These are phyloP conservation scores for Hura crepitans DNA, from an alignment of 441 rosid species.

Conservation along the genomic window DNA sequence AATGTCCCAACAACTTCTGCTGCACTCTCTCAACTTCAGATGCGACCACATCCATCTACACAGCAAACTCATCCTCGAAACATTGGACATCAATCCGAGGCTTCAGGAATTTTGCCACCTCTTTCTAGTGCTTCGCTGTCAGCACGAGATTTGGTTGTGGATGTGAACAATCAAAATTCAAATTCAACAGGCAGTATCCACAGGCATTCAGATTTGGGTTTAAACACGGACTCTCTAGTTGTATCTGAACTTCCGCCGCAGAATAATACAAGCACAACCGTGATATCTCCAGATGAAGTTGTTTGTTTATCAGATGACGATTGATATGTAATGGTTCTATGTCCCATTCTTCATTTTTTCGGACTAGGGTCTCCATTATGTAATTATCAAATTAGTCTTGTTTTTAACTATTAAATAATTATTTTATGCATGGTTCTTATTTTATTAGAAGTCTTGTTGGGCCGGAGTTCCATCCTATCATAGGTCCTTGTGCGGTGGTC, in stretches of 20 bases:
- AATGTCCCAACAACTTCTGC: constrained; percentile 22
- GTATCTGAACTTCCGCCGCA: constrained; percentile 18
- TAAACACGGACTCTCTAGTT: constrained; percentile 16
- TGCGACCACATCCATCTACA: constrained; percentile 18
- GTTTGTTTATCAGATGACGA: constrained; percentile 87
- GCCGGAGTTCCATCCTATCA: too few species aligned
- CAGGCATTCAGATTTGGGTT: constrained; percentile 21
- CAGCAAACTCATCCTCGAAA: constrained; percentile 18
- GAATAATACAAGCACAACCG: constrained; percentile 16
- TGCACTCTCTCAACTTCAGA: constrained; percentile 20
- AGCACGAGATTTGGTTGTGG: constrained; percentile 27
- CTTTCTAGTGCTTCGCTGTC: constrained; percentile 12
- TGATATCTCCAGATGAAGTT: constrained; percentile 27
- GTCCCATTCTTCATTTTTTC: too few species aligned
- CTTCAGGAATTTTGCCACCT: constrained; percentile 22
- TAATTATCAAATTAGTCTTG: too few species aligned
- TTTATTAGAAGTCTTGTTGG: too few species aligned
- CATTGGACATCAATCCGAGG: constrained; percentile 19
- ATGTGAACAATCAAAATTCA: constrained; percentile 21
- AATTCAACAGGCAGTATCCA: constrained; percentile 23
- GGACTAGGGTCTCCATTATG: too few species aligned
- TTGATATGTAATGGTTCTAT: constrained; percentile 27
- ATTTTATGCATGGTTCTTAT: too few species aligned
- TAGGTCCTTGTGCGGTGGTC: too few species aligned
- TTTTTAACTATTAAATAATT: too few species aligned